phyloP scores from a whole-genome alignment of 345 rosid genomes.

The Ceriops decandra region DNA sequence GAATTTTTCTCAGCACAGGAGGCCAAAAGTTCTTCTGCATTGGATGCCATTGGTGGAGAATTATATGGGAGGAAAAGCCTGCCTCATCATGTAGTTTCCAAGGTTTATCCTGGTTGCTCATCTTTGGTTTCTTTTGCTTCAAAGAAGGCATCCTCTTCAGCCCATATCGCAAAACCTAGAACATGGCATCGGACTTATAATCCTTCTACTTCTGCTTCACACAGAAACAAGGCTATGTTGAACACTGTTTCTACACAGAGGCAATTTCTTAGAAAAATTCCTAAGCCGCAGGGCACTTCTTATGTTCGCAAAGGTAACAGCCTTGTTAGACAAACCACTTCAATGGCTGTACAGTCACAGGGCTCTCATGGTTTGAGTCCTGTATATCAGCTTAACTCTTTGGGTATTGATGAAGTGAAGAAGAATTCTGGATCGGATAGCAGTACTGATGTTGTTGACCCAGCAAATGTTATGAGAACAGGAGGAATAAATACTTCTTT shows the following conservation, averaged over 20 bases:
- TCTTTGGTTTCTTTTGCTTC: constrained; percentile 42
- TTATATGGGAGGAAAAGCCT: constrained; percentile 41
- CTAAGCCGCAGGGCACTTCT: constrained; percentile 36
- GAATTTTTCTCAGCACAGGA: constrained; percentile 28
- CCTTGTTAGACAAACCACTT: constrained; percentile 66
- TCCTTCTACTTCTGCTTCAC: constrained; percentile 29
- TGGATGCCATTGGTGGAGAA: constrained; percentile 31
- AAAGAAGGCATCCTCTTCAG: constrained; percentile 44
- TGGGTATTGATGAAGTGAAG: constrained; percentile 39
- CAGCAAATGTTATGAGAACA: constrained; percentile 27
- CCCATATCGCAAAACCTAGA: constrained; percentile 43
- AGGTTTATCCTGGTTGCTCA: constrained; percentile 34
- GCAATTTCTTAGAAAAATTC: constrained; percentile 33
- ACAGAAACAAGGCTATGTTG: constrained; percentile 39
- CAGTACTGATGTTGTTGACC: constrained; percentile 31
- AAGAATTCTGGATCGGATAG: constrained; percentile 39
- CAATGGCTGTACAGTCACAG: constrained; percentile 38
- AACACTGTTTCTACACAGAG: constrained; percentile 36
- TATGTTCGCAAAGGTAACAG: constrained; percentile 94
- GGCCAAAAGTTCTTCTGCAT: constrained; percentile 26
- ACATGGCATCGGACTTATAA: constrained; percentile 71
- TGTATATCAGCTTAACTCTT: constrained; percentile 38
- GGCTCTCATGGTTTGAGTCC: constrained; percentile 38
- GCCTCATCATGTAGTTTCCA: constrained; percentile 35
- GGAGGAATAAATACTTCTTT: constrained; percentile 35